Evolutionary conservation across 495 filamentous ascomycete species (phyloP), one percentile per base, ranked within the genome.

Genomic region (Penicillium simplicissimum): DNA sequence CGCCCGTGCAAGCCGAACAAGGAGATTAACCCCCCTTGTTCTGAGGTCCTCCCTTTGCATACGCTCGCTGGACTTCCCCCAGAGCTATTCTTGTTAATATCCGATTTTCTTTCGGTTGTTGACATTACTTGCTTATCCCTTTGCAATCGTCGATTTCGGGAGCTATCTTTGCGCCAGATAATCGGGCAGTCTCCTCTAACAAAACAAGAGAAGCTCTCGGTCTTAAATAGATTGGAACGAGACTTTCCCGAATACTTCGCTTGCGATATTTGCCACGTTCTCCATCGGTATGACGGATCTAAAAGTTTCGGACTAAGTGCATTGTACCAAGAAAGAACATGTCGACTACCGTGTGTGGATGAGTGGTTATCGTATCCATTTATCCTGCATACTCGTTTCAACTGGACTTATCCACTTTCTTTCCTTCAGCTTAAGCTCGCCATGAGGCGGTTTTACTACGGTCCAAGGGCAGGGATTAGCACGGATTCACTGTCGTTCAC

Each of bases 241-340:
- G 63, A 62, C 31, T 13, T 37, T 11, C 63, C 59, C 36, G 43
- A 52, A 52, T 62, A 62, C 40, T 62, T 66, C n/a, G 55, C 63
- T 51, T 66, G 63, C 45, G 43, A 66, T 57, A 33, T 52, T 43
- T 62, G 52, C 43, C 37, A 62, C 42, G 3, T 62, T 56, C 59
- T 66, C 45, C 63, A 66, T 53, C 55, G 17, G 33, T 66, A 66
- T 56, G 59, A 62, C 48, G 63, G 63, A 37, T 59, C 63, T 47
- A 55, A 66, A 37, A 52, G 55, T 34, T 59, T 65, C 33, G 55
- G 63, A 45, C 31, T 59, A 5, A 55, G 35, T 45, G 49, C 35
- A 45, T 52, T 51, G n/a, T 13, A 31, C 4, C 17, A 45, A 7
- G 15, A 48, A n/a, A 57, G 43, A 61, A 51, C 60, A 45, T 36